These are phyloP conservation scores for Pythium biforme DNA, from an alignment of 352 stramenopile species.

Conservation along the genomic window DNA sequence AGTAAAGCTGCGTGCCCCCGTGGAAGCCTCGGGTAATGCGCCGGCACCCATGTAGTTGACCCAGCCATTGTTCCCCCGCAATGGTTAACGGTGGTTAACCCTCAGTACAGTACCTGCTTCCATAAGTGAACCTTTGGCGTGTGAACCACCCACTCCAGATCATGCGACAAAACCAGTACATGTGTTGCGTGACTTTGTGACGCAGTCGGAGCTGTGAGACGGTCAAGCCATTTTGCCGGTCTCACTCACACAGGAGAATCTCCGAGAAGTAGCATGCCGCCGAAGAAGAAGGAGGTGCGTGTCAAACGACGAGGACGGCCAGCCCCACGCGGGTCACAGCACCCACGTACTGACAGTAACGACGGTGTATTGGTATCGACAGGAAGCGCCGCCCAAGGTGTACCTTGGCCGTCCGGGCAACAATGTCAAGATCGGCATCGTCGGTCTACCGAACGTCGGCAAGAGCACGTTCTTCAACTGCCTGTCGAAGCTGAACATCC, in stretches of 20 bases:
- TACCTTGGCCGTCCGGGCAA: conserved; percentile 85
- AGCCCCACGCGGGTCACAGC: not conserved
- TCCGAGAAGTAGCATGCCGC: conserved; percentile 65
- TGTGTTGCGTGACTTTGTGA: conserved; percentile 17
- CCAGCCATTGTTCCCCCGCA: not conserved
- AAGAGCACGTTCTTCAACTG: conserved; percentile 99
- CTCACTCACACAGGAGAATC: not conserved
- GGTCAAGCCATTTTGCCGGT: not conserved
- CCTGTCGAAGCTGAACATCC: conserved; percentile 93
- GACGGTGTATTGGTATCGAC: not conserved
- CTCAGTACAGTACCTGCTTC: conserved; percentile 12
- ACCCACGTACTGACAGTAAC: not conserved
- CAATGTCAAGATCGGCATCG: conserved; percentile 99
- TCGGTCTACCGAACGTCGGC: conserved; percentile 99
- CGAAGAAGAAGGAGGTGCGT: conserved; percentile 86
- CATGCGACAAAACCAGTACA: not conserved
- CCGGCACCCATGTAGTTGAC: conserved; percentile 26
- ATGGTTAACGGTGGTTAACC: conserved; percentile 12
- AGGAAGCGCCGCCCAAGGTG: conserved; percentile 43
- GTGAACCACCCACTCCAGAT: not conserved
- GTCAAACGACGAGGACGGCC: not conserved
- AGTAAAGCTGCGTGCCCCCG: conserved; percentile 45
- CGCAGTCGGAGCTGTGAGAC: conserved; percentile 1
- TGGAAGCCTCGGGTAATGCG: conserved; percentile 35
- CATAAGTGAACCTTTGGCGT: conserved; percentile 14